A percentile compares a stretch with the other conserved stretches of the same genome.
Evolutionary conservation across 1,284 basidiomycete species (phyloP).

Genomic region (Leccinum angustisporum): DNA sequence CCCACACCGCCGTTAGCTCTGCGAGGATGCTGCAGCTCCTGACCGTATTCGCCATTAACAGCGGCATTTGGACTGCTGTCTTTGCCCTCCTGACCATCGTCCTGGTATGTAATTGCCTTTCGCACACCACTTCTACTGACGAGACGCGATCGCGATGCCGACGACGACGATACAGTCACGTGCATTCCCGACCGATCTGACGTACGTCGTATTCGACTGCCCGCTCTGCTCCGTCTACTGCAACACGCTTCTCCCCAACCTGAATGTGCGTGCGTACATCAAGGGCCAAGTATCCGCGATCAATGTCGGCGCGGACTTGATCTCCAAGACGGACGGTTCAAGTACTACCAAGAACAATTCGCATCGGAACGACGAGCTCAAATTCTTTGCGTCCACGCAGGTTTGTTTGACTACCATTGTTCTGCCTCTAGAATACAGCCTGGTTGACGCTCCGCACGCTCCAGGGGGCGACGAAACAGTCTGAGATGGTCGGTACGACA

Average conservation of each 20-base stretch:
- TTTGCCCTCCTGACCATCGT: slow-evolving; percentile 4
- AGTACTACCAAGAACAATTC: neutral
- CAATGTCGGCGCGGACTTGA: slow-evolving; percentile 5
- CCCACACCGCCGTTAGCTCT: neutral
- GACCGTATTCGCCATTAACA: slow-evolving; percentile 7
- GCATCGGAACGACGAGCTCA: neutral
- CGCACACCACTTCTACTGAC: no score
- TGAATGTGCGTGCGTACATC: slow-evolving; percentile 4
- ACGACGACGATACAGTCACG: neutral
- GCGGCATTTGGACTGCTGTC: slow-evolving; percentile 3
- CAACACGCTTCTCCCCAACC: slow-evolving; percentile 2
- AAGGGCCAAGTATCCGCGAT: slow-evolving; percentile 1
- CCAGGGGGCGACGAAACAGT: neutral
- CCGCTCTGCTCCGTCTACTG: slow-evolving; percentile 6
- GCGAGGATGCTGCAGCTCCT: slow-evolving; percentile 6
- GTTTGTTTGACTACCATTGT: neutral
- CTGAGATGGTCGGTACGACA: neutral
- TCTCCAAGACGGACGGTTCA: neutral
- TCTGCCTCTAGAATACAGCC: neutral
- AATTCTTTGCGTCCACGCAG: slow-evolving; percentile 3
- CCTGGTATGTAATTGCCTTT: neutral
- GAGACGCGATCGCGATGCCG: no score
- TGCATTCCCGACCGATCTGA: neutral
- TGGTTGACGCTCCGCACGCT: neutral
- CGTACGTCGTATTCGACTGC: slow-evolving; percentile 4